phyloP scores from a whole-genome alignment of 495 filamentous ascomycete species.

The Penicillium dipodomyicola region DNA sequence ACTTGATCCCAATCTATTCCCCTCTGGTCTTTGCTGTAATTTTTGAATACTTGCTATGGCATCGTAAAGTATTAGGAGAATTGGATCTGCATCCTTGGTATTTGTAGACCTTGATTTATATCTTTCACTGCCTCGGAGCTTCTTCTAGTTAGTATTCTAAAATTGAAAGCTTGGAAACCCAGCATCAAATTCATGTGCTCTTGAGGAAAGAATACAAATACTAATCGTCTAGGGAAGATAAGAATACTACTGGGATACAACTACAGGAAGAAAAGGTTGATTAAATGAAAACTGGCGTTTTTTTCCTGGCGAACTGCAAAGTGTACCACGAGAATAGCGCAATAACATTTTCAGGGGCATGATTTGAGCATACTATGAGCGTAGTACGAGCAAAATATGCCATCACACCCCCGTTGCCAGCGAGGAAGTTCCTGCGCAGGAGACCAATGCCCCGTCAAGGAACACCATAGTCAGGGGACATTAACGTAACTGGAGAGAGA shows the following conservation, averaged over 20 bases:
- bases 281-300: constrained; percentile 16
- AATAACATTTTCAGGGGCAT: constrained; percentile 20
- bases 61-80: background rate
- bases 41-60: background rate
- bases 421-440: constrained; percentile 12
- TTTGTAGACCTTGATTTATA: background rate
- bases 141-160: background rate
- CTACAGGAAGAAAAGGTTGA: background rate
- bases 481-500: constrained; percentile 30
- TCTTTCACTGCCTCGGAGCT: background rate
- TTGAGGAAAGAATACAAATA: background rate
- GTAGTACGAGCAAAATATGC: constrained; percentile 9
- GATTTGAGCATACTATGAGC: constrained; percentile 7
- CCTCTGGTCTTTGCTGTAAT: background rate
- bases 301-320: constrained; percentile 25
- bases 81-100: background rate
- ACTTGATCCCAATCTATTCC: constrained; percentile 11
- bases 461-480: constrained; percentile 21
- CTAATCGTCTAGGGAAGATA: background rate
- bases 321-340: constrained; percentile 18
- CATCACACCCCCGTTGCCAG: constrained; percentile 18
- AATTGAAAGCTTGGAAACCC: background rate
- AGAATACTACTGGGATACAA: background rate
- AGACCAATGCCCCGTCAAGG: constrained; percentile 14
- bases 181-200: background rate